Conservation (phyloP, 208 protist genomes). For the Acanthamoeba lenticulata region DNA sequence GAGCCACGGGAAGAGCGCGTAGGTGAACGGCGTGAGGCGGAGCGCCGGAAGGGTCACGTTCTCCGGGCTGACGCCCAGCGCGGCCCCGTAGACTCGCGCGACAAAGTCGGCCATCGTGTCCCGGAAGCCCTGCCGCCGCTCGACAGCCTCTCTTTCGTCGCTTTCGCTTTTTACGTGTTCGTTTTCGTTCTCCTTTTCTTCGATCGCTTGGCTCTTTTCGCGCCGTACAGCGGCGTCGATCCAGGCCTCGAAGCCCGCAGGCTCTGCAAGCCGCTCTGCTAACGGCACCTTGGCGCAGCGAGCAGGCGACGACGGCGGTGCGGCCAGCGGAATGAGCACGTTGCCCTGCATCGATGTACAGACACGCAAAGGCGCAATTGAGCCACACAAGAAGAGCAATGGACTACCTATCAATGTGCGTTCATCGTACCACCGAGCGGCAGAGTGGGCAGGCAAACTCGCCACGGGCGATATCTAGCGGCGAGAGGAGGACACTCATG, state of each 20-base stretch:
- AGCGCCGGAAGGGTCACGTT: not conserved
- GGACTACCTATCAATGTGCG: not conserved
- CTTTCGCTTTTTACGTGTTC: not conserved
- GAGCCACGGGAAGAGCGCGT: not conserved
- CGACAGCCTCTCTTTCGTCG: not conserved
- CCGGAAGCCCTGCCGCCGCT: not conserved
- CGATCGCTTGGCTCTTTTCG: too few species aligned
- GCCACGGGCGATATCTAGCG: not conserved
- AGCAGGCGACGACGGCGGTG: not conserved
- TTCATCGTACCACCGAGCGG: not conserved
- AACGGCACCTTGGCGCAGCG: not conserved
- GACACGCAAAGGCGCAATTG: not conserved
- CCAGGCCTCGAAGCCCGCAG: not conserved
- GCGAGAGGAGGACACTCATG: not conserved
- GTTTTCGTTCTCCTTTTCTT: not conserved
- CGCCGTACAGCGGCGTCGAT: not conserved
- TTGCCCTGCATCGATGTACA: too few species aligned
- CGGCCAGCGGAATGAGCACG: conserved; percentile 2
- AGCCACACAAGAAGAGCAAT: not conserved
- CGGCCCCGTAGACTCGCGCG: not conserved
- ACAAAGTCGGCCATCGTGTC: conserved; percentile 3
- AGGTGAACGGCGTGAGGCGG: not conserved
- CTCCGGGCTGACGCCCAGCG: not conserved
- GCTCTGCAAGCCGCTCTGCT: not conserved
- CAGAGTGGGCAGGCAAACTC: conserved; percentile 53